Conservation (phyloP, 352 stramenopile species). For the Phytophthora meadii region DNA sequence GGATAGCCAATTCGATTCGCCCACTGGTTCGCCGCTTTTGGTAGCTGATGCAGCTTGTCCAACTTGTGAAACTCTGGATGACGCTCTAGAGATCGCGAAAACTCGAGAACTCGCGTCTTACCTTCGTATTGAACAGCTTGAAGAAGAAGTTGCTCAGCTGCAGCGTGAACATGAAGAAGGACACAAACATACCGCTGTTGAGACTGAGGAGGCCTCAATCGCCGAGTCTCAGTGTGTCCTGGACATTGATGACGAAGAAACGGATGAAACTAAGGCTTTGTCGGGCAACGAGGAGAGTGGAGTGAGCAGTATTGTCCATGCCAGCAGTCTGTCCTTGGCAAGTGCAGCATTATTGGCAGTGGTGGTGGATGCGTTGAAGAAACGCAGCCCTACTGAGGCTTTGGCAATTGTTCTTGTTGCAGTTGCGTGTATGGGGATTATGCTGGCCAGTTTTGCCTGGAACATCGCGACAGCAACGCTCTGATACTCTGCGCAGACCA, state of each 20-base stretch:
- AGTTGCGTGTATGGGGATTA: constrained; percentile 29
- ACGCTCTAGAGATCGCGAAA: constrained; percentile 40
- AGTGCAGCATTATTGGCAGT: constrained; percentile 36
- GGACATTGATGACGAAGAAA: constrained; percentile 29
- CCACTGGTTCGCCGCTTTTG: constrained; percentile 24
- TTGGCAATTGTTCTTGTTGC: constrained; percentile 32
- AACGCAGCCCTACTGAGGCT: constrained; percentile 34
- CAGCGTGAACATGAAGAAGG: constrained; percentile 19
- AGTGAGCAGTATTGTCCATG: constrained; percentile 10
- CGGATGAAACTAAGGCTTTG: constrained; percentile 32
- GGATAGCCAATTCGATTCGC: constrained; percentile 31
- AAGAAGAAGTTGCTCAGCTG: constrained; percentile 29
- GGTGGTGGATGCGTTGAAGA: constrained; percentile 36
- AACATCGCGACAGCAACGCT: constrained; percentile 36
- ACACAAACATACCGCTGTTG: constrained; percentile 3
- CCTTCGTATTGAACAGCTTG: constrained; percentile 46
- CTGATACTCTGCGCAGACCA: constrained; percentile 12
- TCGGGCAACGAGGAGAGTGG: constrained; percentile 12
- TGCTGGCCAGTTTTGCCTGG: constrained; percentile 38
- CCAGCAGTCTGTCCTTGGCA: constrained; percentile 29
- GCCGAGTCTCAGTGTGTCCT: constrained; percentile 22
- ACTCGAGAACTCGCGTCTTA: constrained; percentile 35
- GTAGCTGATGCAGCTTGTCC: constrained; percentile 28
- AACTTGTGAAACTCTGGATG: constrained; percentile 41
- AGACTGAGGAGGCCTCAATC: constrained; percentile 1